These are phyloP conservation scores for Aspergillus phoenicis DNA, from an alignment of 2,329 filamentous ascomycete species.

Conservation along the genomic window DNA sequence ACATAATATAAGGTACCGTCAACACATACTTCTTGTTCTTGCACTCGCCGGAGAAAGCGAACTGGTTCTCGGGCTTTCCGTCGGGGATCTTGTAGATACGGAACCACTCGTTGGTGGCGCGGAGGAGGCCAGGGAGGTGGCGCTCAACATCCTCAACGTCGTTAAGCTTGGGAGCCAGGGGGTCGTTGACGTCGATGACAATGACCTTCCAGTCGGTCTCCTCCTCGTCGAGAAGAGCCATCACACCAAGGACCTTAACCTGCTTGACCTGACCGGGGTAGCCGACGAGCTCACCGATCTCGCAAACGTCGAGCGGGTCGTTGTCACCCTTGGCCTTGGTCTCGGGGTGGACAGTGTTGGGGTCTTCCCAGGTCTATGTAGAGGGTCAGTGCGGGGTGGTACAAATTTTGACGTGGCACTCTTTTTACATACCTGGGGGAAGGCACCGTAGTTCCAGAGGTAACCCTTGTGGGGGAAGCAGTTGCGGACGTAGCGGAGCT, in stretches of 20 bases:
- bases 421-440: slow-evolving; percentile 75
- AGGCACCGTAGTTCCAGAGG: slow-evolving; percentile 99
- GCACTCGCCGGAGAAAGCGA: slow-evolving; percentile 99
- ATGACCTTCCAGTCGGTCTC: slow-evolving; percentile 99
- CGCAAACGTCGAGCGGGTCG: slow-evolving; percentile 98
- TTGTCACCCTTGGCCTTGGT: slow-evolving; percentile 99
- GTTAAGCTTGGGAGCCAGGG: slow-evolving; percentile 92
- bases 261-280: slow-evolving; percentile 98
- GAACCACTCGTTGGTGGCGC: slow-evolving; percentile 99
- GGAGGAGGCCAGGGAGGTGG: slow-evolving; percentile 92
- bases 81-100: slow-evolving; percentile 99
- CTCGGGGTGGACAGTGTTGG: slow-evolving; percentile 92
- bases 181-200: slow-evolving; percentile 98
- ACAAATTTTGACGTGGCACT: neutral
- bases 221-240: slow-evolving; percentile 98
- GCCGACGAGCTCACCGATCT: slow-evolving; percentile 97
- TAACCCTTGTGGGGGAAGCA: slow-evolving; percentile 99
- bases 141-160: slow-evolving; percentile 99
- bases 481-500: slow-evolving; percentile 98
- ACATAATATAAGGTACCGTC: slow-evolving; percentile 2
- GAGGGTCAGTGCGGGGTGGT: neutral
- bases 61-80: slow-evolving; percentile 99
- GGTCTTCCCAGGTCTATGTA: slow-evolving; percentile 94
- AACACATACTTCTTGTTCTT: slow-evolving; percentile 89
- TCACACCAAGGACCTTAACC: slow-evolving; percentile 99